Evolutionary conservation across 1,284 basidiomycete species (phyloP), one percentile per base, ranked within the genome.

Genomic region (Caloboletus firmus): DNA sequence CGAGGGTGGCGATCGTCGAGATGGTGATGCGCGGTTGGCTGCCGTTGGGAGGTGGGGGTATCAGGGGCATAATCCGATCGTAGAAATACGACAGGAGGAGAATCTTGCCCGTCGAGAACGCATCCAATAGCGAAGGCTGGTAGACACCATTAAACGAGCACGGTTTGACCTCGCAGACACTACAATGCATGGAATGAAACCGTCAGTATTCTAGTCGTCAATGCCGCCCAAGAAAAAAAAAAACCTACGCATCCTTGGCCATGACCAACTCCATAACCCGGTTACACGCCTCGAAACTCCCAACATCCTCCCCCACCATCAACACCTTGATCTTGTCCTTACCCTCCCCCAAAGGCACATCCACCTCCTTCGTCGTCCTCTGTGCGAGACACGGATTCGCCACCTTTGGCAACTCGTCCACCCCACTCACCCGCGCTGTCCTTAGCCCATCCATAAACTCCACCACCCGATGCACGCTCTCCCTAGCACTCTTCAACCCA

Each of bases 111-210:
- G 77, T 71, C 5, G 84, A 80, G 82, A 98, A 98, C 6, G 92
- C 89, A 60, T 96, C 90, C 60, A 92, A 79, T 28, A 98, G 79
- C n/a, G 90, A 90, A 1, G 96, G 97, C 71, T 98, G 96, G 77
- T 99, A 98, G 28, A 98, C 93, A 35, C 96, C 96, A 62, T 93
- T 89, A 77, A 99, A 99, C 2, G 95, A 94, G 72, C 96, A 99
- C 0, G 95, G 95, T 70, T 91, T 92, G 63, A 87, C 78, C 64
- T 87, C 84, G 73, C 97, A 98, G 48, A 94, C 81, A 0, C 91
- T 93, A 31, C 15, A 0, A 7, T 40, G 5, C 24, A 9, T 13
- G 5, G 8, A 59, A 47, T 18, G 40, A 45, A 10, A 52, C 55
- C 4, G 51, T 57, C 51, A 47, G 24, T 11, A 12, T 1, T 15